Evolutionary conservation across 305 asterid genomes (phyloP), one percentile per base, ranked within the genome.

Genomic region (Solanum hybrid): DNA sequence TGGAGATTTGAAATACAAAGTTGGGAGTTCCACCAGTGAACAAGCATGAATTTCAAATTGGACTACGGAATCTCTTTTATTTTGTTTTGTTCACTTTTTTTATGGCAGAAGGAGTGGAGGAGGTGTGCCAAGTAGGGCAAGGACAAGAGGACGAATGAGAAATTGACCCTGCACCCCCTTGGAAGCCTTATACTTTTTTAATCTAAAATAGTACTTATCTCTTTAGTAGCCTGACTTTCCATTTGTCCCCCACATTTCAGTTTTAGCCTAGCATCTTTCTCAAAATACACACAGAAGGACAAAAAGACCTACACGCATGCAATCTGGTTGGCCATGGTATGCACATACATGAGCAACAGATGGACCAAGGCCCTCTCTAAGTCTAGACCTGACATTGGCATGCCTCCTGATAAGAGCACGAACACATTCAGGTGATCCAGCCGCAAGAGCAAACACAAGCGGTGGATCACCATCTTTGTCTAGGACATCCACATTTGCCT

Each of bases 341-440:
- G 99, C 99, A 93, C 99, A 97, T 88, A 97, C 99, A 93, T 95
- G 99, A 92, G 99, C 98, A 92, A 97, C 96, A 37, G 99, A 97
- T 81, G 98, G 98, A 90, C 99, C 99, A 93, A 95, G 95, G 90
- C 99, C 99, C 92, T 96, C 98, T 95, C 99, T 96, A 92, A 97
- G 93, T 91, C 96, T 94, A 87, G 98, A 96, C 90, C 95, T 95
- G 90, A 97, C 99, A 92, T 97, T 96, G 86, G 99, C 98, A 87
- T 94, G 91, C 91, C 92, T 92, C 89, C 92, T 91, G 93, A 97
- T 96, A 92, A 97, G 99, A 75, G 98, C 96, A 87, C 92, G 96
- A 45, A 96, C 99, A 89, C 99, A 97, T 90, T 97, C 99, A 82
- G 97, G 96, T 31, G 99, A 97, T 91, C 99, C 99, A 93, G 99